Percentiles rank a stretch among this genome's conserved stretches.
Conservation (phyloP, 495 filamentous ascomycete species). For the Astrothelium macrocarpum region DNA sequence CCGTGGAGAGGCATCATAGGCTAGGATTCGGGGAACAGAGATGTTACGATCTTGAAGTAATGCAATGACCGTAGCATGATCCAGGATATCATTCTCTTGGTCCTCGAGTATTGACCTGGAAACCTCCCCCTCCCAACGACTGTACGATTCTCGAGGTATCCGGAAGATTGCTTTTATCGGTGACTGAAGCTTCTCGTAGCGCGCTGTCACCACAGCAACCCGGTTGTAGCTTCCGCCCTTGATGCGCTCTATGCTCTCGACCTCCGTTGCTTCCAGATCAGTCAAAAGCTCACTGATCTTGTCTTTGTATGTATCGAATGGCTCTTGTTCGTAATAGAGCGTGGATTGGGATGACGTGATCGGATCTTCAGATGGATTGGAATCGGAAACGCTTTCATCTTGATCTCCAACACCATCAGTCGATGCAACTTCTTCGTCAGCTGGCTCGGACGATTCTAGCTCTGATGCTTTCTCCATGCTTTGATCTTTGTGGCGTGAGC, state of each 20-base stretch:
- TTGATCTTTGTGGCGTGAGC: not conserved
- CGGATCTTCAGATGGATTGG: not conserved
- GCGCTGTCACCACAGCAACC: not conserved
- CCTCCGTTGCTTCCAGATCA: not conserved
- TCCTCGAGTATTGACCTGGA: not conserved
- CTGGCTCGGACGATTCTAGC: not conserved
- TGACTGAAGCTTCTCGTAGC: not conserved
- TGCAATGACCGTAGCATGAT: not conserved
- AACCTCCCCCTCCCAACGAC: not conserved
- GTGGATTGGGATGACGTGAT: not conserved
- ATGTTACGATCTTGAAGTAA: not conserved
- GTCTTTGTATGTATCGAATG: not conserved
- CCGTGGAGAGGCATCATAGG: not conserved
- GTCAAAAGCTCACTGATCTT: not conserved
- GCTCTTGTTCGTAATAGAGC: not conserved
- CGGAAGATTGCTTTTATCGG: not conserved
- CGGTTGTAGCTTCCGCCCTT: not conserved
- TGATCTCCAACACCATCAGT: not conserved
- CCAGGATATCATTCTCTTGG: not conserved
- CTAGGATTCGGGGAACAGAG: not conserved
- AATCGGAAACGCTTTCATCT: not conserved
- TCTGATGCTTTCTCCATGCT: not conserved
- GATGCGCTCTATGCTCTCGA: not conserved
- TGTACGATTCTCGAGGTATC: not conserved
- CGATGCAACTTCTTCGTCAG: not conserved